phyloP scores from a whole-genome alignment of 1,139 yeast genomes.

The Blastobotrys ciferrii region DNA sequence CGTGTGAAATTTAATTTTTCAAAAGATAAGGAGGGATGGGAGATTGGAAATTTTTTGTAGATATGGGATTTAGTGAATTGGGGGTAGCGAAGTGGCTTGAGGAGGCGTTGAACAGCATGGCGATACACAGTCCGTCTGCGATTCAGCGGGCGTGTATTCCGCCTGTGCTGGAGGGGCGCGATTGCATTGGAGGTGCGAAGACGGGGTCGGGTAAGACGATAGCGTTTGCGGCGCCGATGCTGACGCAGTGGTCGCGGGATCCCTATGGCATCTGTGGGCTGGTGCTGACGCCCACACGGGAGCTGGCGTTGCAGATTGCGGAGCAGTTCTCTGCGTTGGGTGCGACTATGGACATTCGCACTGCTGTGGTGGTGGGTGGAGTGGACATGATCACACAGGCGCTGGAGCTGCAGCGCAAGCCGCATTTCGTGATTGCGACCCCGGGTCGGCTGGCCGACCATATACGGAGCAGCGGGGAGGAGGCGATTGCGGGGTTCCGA shows the following conservation, averaged over 20 bases:
- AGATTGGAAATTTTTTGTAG: neutral
- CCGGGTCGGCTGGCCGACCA: constrained; percentile 98
- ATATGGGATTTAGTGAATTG: constrained; percentile 51
- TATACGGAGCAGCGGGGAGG: constrained; percentile 83
- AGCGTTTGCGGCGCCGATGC: constrained; percentile 96
- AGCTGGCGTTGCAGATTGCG: constrained; percentile 92
- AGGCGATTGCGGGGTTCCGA: constrained; percentile 73
- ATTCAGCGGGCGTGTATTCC: constrained; percentile 92
- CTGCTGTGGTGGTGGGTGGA: constrained; percentile 88
- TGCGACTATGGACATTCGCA: constrained; percentile 78
- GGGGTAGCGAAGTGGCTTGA: constrained; percentile 87
- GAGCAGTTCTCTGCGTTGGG: constrained; percentile 96
- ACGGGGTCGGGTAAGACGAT: constrained; percentile 98
- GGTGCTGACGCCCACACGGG: constrained; percentile 90
- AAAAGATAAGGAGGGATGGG: neutral
- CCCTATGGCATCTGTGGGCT: constrained; percentile 91
- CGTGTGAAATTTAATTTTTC: neutral
- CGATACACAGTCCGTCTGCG: constrained; percentile 76
- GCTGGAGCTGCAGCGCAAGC: constrained; percentile 71
- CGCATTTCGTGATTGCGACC: constrained; percentile 94
- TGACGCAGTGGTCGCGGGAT: constrained; percentile 90
- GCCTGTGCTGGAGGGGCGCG: constrained; percentile 70
- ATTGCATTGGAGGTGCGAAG: constrained; percentile 97
- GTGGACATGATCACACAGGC: constrained; percentile 89
- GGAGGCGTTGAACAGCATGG: constrained; percentile 79